Evolutionary conservation across 495 filamentous ascomycete species (phyloP).

Genomic region (Elasticomyces elasticus): DNA sequence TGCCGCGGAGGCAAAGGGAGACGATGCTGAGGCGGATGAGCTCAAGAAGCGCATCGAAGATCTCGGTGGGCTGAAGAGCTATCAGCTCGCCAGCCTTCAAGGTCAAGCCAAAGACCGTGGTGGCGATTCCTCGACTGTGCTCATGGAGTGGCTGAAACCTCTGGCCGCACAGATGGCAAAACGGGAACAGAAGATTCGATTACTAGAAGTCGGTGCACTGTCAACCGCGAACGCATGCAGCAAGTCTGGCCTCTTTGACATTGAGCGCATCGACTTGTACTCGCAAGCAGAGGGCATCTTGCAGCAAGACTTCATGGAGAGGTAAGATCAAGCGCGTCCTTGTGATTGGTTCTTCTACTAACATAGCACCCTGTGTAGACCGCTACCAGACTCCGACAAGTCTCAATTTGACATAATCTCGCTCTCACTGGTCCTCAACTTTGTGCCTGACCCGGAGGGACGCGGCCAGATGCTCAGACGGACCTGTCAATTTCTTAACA

Average conservation of each 20-base stretch:
- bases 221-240: conserved; percentile 79
- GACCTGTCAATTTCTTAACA: conserved; percentile 54
- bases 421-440: conserved; percentile 92
- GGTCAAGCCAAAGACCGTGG: conserved; percentile 78
- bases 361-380: conserved; percentile 20
- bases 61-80: conserved; percentile 70
- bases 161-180: conserved; percentile 23
- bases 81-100: conserved; percentile 80
- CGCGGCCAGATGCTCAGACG: conserved; percentile 83
- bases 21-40: conserved; percentile 43
- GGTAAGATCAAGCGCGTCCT: conserved; percentile 22
- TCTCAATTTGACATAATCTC: conserved; percentile 82
- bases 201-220: conserved; percentile 87
- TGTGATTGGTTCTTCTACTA: neutral
- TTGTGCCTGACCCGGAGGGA: conserved; percentile 62
- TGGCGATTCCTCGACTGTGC: conserved; percentile 76
- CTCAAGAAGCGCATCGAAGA: conserved; percentile 52
- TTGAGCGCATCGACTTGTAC: conserved; percentile 83
- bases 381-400: conserved; percentile 49
- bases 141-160: conserved; percentile 75
- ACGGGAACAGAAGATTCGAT: conserved; percentile 35
- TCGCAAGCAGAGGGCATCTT: conserved; percentile 70
- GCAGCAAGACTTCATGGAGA: conserved; percentile 89
- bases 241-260: conserved; percentile 53
- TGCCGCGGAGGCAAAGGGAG: conserved; percentile 54